Conservation (phyloP, 352 stramenopile species). For the Pilasporangium apinafurcum region DNA sequence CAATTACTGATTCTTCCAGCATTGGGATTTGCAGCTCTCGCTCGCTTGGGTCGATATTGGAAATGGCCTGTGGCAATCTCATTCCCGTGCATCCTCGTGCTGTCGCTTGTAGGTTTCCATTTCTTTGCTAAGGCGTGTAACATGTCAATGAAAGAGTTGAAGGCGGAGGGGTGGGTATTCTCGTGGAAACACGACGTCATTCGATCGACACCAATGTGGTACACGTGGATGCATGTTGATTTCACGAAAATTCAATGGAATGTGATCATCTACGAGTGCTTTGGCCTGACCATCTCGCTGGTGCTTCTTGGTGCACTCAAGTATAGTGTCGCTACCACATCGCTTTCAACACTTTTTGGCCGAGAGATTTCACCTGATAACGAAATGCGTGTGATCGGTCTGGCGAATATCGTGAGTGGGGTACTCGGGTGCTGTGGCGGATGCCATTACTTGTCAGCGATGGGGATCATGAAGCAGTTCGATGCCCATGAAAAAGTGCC, state of each 20-base stretch:
- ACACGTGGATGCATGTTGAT: conserved; percentile 65
- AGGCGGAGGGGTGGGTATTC: conserved; percentile 49
- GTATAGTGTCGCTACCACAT: conserved; percentile 76
- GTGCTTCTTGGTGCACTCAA: conserved; percentile 73
- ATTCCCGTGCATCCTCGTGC: conserved; percentile 57
- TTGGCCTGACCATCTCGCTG: conserved; percentile 57
- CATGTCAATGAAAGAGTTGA: conserved; percentile 25
- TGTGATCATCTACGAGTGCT: conserved; percentile 48
- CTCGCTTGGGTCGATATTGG: conserved; percentile 47
- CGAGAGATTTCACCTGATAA: conserved; percentile 73
- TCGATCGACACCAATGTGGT: conserved; percentile 69
- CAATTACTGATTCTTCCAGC: conserved; percentile 51
- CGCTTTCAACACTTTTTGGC: conserved; percentile 72
- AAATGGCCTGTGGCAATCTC: conserved; percentile 63
- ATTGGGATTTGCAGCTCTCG: conserved; percentile 47
- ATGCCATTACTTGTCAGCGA: conserved; percentile 76
- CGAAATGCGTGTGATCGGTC: conserved; percentile 74
- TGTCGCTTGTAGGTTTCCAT: conserved; percentile 62
- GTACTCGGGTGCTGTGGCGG: conserved; percentile 63
- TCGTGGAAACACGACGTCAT: conserved; percentile 58
- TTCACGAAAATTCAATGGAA: conserved; percentile 53
- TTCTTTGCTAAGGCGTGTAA: conserved; percentile 17
- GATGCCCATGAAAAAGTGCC: conserved; percentile 70
- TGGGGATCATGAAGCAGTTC: conserved; percentile 85
- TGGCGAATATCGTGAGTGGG: conserved; percentile 65